Evolutionary conservation across 331 rosid species (phyloP), one percentile per base, ranked within the genome.

Genomic region (Erythrophleum ivorense): DNA sequence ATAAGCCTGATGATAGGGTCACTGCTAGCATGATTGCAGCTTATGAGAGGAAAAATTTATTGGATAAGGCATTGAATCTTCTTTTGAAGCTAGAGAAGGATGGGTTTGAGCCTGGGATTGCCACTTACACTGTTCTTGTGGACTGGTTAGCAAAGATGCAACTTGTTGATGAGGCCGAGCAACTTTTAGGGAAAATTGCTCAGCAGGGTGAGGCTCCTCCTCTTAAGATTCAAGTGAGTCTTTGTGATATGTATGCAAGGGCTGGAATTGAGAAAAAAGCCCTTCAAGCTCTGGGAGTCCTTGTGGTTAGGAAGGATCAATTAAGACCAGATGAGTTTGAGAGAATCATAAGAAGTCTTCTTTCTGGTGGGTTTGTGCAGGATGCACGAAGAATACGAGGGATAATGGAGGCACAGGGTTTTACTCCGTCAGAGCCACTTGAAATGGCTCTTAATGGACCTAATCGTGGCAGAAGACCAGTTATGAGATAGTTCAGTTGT

Each of bases 91-190:
- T 92, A 54, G 97, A 94, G 80, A 86, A 86, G 60, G 90, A 89
- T 78, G 97, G 98, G 8, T 92, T 94, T 84, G 84, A 86, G 87
- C 97, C 97, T 15, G 97, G 99, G 80, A 90, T 92, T 79, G 88
- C 88, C 53, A 94, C 98, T 74, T 90, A 88, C 85, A 81, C 92
- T 55, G 94, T 91, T 90, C 92, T 96, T 64, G 83, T 96, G 77
- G 99, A 94, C 77, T 96, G 98, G 99, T 70, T 96, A 57, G 91
- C 88, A 31, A 89, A 81, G 85, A 71, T 96, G 92, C 90, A 86
- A 82, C 97, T 96, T 66, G 83, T 96, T 73, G 87, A 88, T 24
- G 98, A 96, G 87, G 97, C 82, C 18, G 98, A 96, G 83, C 92
- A 92, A 58, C 64, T 96, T 58, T 48, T 94, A 77, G 90, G 82